phyloP scores from a whole-genome alignment of 306 rosid species.

The Fragaria iinumae region DNA sequence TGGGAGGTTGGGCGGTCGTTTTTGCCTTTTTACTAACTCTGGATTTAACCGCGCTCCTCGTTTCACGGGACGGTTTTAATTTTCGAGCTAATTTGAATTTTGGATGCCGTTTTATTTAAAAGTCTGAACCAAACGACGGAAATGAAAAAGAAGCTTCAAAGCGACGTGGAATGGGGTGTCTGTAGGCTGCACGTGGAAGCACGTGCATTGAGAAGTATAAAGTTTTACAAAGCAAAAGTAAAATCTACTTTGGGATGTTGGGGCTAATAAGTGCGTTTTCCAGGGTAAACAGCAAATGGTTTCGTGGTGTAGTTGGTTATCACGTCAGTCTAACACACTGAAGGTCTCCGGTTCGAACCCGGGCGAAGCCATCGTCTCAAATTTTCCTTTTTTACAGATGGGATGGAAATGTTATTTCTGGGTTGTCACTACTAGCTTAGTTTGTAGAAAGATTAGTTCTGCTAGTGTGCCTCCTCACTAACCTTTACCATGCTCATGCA shows the following conservation, averaged over 20 bases:
- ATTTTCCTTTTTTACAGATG: no score
- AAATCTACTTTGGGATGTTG: background rate
- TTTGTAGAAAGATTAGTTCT: no score
- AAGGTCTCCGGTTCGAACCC: constrained; percentile 21
- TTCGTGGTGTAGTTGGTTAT: constrained; percentile 85
- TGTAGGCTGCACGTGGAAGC: background rate
- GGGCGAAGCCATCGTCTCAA: no score
- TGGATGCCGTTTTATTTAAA: background rate
- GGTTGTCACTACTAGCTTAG: no score
- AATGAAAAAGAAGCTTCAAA: background rate
- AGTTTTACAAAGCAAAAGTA: background rate
- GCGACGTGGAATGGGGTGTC: background rate
- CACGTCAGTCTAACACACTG: constrained; percentile 95
- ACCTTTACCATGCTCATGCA: no score
- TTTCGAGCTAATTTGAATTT: background rate
- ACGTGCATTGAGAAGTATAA: background rate
- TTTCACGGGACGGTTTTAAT: background rate
- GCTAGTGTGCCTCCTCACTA: no score
- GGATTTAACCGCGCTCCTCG: constrained; percentile 4
- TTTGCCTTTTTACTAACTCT: background rate
- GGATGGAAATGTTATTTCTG: no score
- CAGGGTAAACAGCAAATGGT: background rate
- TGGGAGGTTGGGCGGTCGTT: background rate
- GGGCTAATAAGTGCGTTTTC: no score
- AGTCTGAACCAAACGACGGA: background rate